Evolutionary conservation across 148 eudicot species (phyloP), one percentile per base, ranked within the genome.

Genomic region (Suaeda aralocaspica): DNA sequence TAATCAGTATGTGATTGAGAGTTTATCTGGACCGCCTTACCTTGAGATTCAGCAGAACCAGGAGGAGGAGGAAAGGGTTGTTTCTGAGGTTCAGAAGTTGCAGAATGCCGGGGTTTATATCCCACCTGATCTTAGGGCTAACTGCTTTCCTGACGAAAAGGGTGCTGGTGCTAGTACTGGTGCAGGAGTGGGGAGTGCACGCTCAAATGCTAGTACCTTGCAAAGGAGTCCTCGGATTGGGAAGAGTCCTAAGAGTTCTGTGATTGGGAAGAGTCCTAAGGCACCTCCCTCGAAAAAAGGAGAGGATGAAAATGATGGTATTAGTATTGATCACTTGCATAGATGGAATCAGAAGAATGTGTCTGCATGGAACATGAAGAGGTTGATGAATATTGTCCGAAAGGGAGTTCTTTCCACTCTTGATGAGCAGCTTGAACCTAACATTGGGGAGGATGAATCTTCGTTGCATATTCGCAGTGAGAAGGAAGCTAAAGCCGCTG

Each of bases 311-410:
- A 73, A 69, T 26, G 68, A 9, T 3, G 90, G 88, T 36, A 90
- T 93, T 25, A 82, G 85, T 14, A 90, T 93, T 14, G 98, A 93
- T 56, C 92, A 87, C 33, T 66, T 93, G 80, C 90, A 93, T 26
- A 76, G 95, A 79, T 65, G 89, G 77, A 90, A 87, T 74, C 95
- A 88, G 78, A 87, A 85, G 78, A 93, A 93, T 63, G 74, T 93
- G 21, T 93, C 98, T 0, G 98, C 98, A 29, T 93, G 98, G 98
- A 93, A 90, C 59, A 93, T 93, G 98, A 93, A 90, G 83, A 84
- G 90, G 82, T 67, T 93, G 84, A 84, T 88, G 82, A 88, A 81
- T 50, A 82, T 73, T 52, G 88, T 85, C 44, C 72, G 96, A 28
- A 83, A 83, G 24, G 96, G 96, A 26, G 82, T 77, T 14, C 30